These are phyloP conservation scores for Trametes cingulata DNA, from an alignment of 768 basidiomycete genomes.

Conservation along the genomic window DNA sequence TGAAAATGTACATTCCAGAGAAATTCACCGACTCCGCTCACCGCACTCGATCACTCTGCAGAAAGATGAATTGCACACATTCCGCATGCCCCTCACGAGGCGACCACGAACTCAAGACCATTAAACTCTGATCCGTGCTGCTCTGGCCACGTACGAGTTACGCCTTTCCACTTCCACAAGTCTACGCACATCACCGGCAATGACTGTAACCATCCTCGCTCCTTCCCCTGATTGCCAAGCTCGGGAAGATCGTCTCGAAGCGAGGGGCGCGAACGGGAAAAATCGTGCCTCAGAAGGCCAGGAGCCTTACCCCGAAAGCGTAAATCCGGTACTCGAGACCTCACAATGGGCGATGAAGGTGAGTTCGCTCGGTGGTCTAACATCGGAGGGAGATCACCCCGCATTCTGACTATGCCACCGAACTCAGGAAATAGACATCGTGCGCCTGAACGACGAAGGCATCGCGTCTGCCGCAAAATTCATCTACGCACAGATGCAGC, in stretches of 20 bases:
- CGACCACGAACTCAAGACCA: background rate
- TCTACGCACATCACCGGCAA: background rate
- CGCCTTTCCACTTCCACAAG: background rate
- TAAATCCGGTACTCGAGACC: constrained; percentile 61
- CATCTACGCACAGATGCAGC: constrained; percentile 56
- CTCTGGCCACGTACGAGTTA: background rate
- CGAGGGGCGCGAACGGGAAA: background rate
- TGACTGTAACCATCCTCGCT: constrained; percentile 4
- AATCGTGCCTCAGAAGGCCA: background rate
- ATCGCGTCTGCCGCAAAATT: constrained; percentile 66
- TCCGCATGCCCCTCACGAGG: background rate
- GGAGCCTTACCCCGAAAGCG: background rate
- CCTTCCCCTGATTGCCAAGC: background rate
- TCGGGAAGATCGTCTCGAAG: background rate
- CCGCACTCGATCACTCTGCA: background rate
- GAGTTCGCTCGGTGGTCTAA: constrained; percentile 18
- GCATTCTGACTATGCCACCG: background rate
- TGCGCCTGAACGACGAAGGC: constrained; percentile 59
- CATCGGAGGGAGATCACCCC: background rate
- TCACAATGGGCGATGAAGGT: constrained; percentile 62
- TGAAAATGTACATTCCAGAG: too few relatives aligned
- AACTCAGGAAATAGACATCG: constrained; percentile 57
- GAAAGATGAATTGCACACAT: background rate
- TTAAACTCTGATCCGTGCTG: background rate
- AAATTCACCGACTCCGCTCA: background rate